Evolutionary conservation across 2,329 filamentous ascomycete species (phyloP), one percentile per base, ranked within the genome.

Genomic region (Xylaria sp.): DNA sequence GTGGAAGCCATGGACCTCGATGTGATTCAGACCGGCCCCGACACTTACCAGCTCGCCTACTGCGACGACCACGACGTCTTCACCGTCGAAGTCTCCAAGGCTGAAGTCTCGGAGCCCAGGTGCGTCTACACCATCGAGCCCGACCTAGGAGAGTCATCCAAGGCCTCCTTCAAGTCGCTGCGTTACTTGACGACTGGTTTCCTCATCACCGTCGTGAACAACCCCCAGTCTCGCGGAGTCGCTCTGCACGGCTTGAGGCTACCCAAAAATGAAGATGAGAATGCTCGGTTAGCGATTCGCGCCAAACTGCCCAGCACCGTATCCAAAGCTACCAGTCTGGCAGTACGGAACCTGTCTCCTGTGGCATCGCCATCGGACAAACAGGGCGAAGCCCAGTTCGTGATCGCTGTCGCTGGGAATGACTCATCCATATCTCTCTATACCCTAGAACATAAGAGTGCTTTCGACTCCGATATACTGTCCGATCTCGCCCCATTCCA

Each of bases 401-500:
- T 91, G 55, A 85, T 97, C 72, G 94, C 94, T 7, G 89, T 97
- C 15, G 92, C 92, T 2, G 91, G 91, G 9, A 91, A 92, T 73
- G 92, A 97, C 78, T 89, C 90, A 68, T 93, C 93, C 12, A 90
- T 97, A 71, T 88, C 88, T 5, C 82, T 97, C 32, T 91, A 90
- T 79, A 94, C 93, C 0, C 82, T 97, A 66, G 91, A 97, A 71
- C 92, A 93, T 76, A 83, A 83, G 66, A 77, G 80, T 20, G 78
- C 82, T 36, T 78, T 78, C 25, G 78, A 78, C 9, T 78, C 88
- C 55, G 83, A 85, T 46, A 78, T 90, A 41, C 79, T 90, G 50
- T 75, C 81, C 63, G 81, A 86, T 67, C 81, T 90, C 45, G 80
- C 85, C 67, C 83, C 85, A 1, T 82, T 90, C 67, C 78, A 81